phyloP scores from a whole-genome alignment of 345 rosid genomes.

The Carallia pectinifolia region DNA sequence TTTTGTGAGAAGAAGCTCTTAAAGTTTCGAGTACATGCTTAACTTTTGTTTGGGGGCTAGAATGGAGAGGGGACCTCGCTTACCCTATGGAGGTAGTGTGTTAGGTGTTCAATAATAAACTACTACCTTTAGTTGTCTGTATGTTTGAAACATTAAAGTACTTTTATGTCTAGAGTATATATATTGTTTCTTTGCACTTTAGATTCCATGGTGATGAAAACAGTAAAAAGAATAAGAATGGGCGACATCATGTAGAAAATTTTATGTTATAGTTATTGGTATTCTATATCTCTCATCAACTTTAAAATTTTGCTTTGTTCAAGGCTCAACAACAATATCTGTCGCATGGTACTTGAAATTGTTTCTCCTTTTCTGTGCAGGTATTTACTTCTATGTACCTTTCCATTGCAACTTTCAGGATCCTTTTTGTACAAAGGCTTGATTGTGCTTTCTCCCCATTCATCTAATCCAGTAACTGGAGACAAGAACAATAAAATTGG shows the following conservation, averaged over 20 bases:
- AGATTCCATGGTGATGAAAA: neutral
- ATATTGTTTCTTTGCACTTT: neutral
- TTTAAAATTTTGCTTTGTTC: neutral
- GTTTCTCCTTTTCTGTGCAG: constrained; percentile 12
- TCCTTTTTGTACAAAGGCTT: constrained; percentile 1
- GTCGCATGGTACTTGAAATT: neutral
- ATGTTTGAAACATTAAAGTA: no score
- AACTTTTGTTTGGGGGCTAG: no score
- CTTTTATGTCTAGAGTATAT: no score
- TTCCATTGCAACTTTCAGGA: neutral
- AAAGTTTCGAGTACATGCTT: no score
- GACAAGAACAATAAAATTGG: neutral
- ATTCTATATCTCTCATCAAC: neutral
- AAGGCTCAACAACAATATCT: neutral
- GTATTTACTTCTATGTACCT: constrained; percentile 1
- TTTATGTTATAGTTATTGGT: neutral
- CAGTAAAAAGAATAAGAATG: neutral
- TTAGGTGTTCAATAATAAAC: no score
- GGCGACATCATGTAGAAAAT: neutral
- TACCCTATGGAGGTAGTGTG: no score
- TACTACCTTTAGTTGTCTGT: neutral
- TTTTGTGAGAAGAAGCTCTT: no score
- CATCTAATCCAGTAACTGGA: neutral
- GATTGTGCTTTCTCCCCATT: neutral
- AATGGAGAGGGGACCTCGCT: no score